Base-by-base conservation (phyloP, 352 stramenopile genomes). In the Pythium scleroteichum region DNA sequence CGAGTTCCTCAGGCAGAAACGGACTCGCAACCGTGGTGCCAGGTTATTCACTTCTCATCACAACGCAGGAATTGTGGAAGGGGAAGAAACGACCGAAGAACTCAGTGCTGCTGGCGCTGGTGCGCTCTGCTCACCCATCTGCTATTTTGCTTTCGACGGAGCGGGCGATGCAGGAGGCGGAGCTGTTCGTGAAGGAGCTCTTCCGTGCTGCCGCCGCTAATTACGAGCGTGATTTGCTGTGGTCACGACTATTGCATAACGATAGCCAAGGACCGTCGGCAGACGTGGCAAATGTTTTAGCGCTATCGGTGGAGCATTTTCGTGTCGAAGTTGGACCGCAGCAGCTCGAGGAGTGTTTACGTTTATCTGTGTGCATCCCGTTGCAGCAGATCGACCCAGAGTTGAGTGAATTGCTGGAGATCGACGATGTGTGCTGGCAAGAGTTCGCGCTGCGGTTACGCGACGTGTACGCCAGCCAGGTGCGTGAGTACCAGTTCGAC, bases 401-500 rank as follows among this genome's bases (percentile, higher is more conserved):
- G 2, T 68, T 96, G 5, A 71, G 71, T 29, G 83, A 94, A 49
- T 57, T 96, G 35, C 39, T 96, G 40, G 52, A 63, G 10, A 78
- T 94, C 3, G 68, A 83, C 3, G 75, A 74, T 45, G 85, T 96
- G 29, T 82, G 71, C 49, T 96, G 87, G 87, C 76, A 89, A 45
- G 84, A 94, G 60, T 79, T 94, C 35, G 78, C 81, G 9, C 49
- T 90, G 48, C 76, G 84, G 4, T 60, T 96, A n/a, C 76, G 81
- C 13, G 78, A 90, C 52, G 73, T 96, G 19, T 94, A 92, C 62
- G 72, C 78, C 5, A 82, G 87, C 26, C 75, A 92, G 58, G 64
- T 96, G 57, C 82, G 85, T 50, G 87, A 96, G 66, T 96, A 94
- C 56, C 83, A 91, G 52, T 96, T 96, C 64, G 68, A 87, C 42